Conservation (phyloP, 2,329 filamentous ascomycete species). For the Microsporum ferrugineum region DNA sequence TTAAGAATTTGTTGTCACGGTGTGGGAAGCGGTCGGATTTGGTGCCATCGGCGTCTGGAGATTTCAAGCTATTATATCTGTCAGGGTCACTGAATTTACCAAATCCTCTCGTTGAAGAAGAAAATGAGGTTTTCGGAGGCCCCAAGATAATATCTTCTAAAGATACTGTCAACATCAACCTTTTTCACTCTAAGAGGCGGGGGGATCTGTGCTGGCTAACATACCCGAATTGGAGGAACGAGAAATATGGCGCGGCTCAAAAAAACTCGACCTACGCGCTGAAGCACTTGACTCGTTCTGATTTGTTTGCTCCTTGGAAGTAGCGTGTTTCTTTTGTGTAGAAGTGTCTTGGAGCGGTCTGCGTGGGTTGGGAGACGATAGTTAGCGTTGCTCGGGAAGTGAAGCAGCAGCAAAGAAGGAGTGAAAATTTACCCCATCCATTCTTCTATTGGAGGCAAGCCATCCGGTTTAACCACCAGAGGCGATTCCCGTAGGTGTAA, state of each 20-base stretch:
- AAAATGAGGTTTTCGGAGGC: conserved; percentile 71
- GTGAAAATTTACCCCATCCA: conserved; percentile 74
- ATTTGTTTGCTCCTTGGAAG: conserved; percentile 25
- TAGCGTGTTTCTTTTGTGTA: conserved; percentile 29
- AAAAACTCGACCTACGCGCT: conserved; percentile 30
- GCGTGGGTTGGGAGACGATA: conserved; percentile 9
- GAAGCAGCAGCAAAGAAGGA: conserved; percentile 7
- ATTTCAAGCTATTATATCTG: conserved; percentile 32
- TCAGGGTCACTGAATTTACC: conserved; percentile 39
- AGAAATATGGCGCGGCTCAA: conserved; percentile 35
- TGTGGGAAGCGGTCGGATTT: conserved; percentile 51
- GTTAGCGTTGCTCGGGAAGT: conserved; percentile 12
- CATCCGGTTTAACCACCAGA: conserved; percentile 66
- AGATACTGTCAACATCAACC: conserved; percentile 6
- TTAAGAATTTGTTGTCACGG: conserved; percentile 38
- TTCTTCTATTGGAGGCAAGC: conserved; percentile 73
- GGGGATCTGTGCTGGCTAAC: conserved; percentile 11
- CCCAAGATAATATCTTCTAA: conserved; percentile 76
- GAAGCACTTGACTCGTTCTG: conserved; percentile 24
- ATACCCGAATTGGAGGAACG: conserved; percentile 40
- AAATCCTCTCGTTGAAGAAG: conserved; percentile 55
- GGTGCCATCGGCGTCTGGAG: conserved; percentile 43
- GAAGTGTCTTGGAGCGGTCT: conserved; percentile 35
- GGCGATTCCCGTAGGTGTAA: conserved; percentile 68
- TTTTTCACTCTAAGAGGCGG: background rate